Evolutionary conservation across 768 basidiomycete genomes (phyloP), one percentile per base, ranked within the genome.

Genomic region (Russula sp.): DNA sequence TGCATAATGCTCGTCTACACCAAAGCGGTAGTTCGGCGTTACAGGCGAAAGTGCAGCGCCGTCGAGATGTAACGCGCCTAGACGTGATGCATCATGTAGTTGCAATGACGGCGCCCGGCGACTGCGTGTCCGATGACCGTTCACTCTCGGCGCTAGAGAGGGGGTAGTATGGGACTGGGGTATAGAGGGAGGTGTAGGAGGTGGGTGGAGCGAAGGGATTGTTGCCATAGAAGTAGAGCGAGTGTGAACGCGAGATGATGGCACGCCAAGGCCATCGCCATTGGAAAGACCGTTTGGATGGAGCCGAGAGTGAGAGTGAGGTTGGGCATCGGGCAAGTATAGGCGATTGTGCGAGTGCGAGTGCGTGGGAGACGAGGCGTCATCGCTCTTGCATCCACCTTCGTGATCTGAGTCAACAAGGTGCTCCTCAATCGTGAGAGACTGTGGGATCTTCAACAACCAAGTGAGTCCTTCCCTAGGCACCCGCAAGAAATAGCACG

Each of bases 11-110:
- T 77, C 73, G 64, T 85, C 79, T 63, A 80, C 76, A 34, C 77
- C 78, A 59, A 83, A 79, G 53, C 77, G 79, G 72, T 89, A 88
- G 63, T 67, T 82, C 0, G 87, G 88, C 1, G 88, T 89, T 27
- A 88, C 73, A 0, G 87, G 88, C 0, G 85, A 84, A 53, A 72
- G 70, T 22, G 70, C 63, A 16, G 62, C 64, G 69, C 72, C 65
- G 6, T 55, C 50, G 51, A 55, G 64, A 32, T 9, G 49, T 18
- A 55, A 39, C 18, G 27, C 47, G 27, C 55, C 64, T 27, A 34
- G 62, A 34, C 47, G 57, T 27, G 39, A 9, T 7, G 45, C 65
- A 10, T 45, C 53, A n/a, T 64, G 56, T 35, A 66, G n/a, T n/a
- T 63, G 65, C 35, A 66, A 53, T 27, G 65, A 66, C 2, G 65